Conservation (phyloP, 2,329 filamentous ascomycete genomes). For the Simplicillium sp. region DNA sequence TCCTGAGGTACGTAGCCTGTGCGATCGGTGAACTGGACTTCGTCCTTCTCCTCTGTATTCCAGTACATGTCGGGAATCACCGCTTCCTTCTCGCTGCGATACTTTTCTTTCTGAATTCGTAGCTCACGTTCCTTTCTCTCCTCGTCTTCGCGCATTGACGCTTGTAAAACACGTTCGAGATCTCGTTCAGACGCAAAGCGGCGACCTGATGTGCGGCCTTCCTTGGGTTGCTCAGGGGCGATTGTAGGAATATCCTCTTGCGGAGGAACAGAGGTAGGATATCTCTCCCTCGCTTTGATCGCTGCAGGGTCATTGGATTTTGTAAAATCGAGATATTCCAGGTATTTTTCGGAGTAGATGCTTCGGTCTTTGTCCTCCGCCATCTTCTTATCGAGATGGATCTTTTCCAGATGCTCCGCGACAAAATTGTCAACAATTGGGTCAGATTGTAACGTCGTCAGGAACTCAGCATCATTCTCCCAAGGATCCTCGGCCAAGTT, state of each 20-base stretch:
- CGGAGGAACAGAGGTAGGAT: slow-evolving; percentile 28
- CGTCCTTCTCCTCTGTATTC: slow-evolving; percentile 48
- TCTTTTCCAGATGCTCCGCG: slow-evolving; percentile 30
- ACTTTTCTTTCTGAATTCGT: slow-evolving; percentile 56
- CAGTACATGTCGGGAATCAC: slow-evolving; percentile 62
- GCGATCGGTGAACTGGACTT: slow-evolving; percentile 52
- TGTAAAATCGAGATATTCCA: slow-evolving; percentile 45
- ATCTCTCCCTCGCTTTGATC: slow-evolving; percentile 45
- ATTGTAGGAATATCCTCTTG: slow-evolving; percentile 23
- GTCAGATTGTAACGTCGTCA: slow-evolving; percentile 30
- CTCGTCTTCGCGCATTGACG: slow-evolving; percentile 62
- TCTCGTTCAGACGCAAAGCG: slow-evolving; percentile 65
- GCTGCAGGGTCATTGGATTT: slow-evolving; percentile 45
- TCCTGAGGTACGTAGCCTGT: slow-evolving; percentile 57
- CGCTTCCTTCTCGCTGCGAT: slow-evolving; percentile 69
- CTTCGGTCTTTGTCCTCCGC: slow-evolving; percentile 30
- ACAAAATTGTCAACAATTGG: slow-evolving; percentile 35
- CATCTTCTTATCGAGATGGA: slow-evolving; percentile 23
- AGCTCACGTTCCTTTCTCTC: slow-evolving; percentile 60
- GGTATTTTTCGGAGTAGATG: slow-evolving; percentile 37
- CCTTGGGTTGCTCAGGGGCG: slow-evolving; percentile 45
- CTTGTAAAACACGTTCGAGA: slow-evolving; percentile 60
- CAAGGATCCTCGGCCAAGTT: slow-evolving; percentile 35
- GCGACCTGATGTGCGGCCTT: slow-evolving; percentile 43
- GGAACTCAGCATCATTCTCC: slow-evolving; percentile 35